Base-by-base conservation (phyloP, 192 early-diverging fungal genomes). In the Entomortierella beljakovae region DNA sequence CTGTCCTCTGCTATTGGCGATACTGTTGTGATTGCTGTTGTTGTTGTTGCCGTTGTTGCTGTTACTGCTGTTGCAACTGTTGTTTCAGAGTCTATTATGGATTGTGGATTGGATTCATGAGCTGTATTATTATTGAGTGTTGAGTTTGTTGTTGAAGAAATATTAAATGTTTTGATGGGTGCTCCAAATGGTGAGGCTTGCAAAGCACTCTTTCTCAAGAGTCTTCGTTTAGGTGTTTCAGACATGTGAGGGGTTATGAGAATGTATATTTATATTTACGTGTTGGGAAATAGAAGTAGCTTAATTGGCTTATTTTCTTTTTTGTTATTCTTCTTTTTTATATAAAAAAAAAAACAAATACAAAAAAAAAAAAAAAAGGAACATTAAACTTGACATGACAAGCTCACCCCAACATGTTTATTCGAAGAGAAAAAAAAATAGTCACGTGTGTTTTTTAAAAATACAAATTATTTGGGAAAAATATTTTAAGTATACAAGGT, bases 101-200 rank as follows among this genome's bases (percentile, higher is more conserved):
- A n/a, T n/a, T n/a, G n/a, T n/a, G n/a, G n/a, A n/a, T n/a, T n/a
- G n/a, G n/a, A n/a, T n/a, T n/a, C n/a, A n/a, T n/a, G n/a, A n/a
- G n/a, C n/a, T n/a, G n/a, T n/a, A n/a, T n/a, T n/a, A n/a, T n/a
- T n/a, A n/a, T n/a, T n/a, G n/a, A n/a, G n/a, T n/a, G n/a, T n/a
- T n/a, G n/a, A n/a, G n/a, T n/a, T 25, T 46, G 35, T n/a, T 26
- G 61, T 64, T 5, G 61, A 10, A 40, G 49, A 29, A 50, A 33
- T 40, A 34, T 68, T 49, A 38, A 64, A 64, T 48, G 66, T 43
- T 25, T 64, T 68, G 46, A 69, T 26, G 35, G 66, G 65, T 16
- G 60, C 48, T 3, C 74, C 74, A 52, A 77, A 77, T n/a, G 74
- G 74, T 8, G 74, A 77, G 0, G 74, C 65, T n/a, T 68, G 66